Evolutionary conservation across 164 flowering plant species (phyloP), one percentile per base, ranked within the genome.

Genomic region (Echeveria elegans): DNA sequence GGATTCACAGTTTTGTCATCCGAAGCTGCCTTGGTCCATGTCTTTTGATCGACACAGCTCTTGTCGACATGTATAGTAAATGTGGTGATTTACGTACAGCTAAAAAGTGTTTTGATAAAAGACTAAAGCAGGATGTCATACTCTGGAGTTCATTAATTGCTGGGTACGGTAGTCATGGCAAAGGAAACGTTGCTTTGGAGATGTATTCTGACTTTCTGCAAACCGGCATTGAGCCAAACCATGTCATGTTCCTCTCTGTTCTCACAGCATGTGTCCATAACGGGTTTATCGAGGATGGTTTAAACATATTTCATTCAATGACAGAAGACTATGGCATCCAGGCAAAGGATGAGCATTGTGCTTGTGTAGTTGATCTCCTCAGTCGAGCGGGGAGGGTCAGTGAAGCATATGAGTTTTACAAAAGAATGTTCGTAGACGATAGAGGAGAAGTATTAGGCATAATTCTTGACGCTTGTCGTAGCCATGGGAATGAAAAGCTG

Each of bases 1-100:
- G 82, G 83, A 72, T 88, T 52, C 97, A 89, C 75, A 76, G 62
- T 66, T 79, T 81, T 74, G 72, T 84, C 18, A 64, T 86, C 14
- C 80, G 85, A 72, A 84, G 71, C 69, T 75, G 71, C 52, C 67
- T 86, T 66, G 76, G 73, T 63, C 83, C 84, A 1, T 88, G 81
- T 74, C 76, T 80, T 61, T 67, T 73, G 70, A 72, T 83, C 19
- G 92, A 77, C 61, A 85, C 97, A 12, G 90, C 89, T 70, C 75
- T 92, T 36, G 78, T 88, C 26, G 96, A 88, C 74, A 89, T 92
- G 97, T 92, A 89, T 73, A 80, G 78, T 8, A 92, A 92, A 79
- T 89, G 96, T 68, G 96, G 94, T 10, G 73, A 80, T 71, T 66
- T 89, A 58, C 72, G 68, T n/a, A 67, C 70, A 23, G 94, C 96